A percentile compares a stretch with the other conserved stretches of the same genome.
These are phyloP conservation scores for Letharia columbiana DNA, from an alignment of 495 filamentous ascomycete genomes.

Conservation along the genomic window DNA sequence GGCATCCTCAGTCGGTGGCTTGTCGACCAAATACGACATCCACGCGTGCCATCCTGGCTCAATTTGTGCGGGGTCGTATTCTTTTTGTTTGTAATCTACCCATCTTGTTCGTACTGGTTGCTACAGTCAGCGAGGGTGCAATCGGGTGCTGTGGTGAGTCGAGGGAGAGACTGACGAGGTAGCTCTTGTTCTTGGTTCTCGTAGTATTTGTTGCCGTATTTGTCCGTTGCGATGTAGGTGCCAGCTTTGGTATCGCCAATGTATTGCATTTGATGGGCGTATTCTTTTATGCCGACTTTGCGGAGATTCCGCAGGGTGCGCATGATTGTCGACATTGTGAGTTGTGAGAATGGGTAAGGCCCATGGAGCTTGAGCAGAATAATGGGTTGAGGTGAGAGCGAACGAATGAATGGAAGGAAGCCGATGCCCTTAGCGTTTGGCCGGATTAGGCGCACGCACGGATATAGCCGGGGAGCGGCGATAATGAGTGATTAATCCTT, in stretches of 20 bases:
- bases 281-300: conserved; percentile 83
- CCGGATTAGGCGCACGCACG: not conserved
- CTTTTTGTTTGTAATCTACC: conserved; percentile 88
- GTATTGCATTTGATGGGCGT: conserved; percentile 72
- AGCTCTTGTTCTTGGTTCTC: conserved; percentile 90
- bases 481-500: not conserved
- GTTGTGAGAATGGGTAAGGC: conserved; percentile 15
- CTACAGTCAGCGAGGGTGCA: conserved; percentile 24
- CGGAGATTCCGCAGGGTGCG: conserved; percentile 81
- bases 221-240: conserved; percentile 73
- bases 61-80: conserved; percentile 78
- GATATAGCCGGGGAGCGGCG: not conserved
- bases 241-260: conserved; percentile 95
- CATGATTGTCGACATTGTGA: conserved; percentile 80
- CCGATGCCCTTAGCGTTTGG: not conserved
- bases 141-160: not conserved
- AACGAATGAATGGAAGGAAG: not conserved
- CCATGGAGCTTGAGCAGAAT: not conserved
- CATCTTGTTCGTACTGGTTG: conserved; percentile 83
- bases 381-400: not conserved
- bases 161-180: conserved; percentile 55
- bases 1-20: conserved; percentile 70
- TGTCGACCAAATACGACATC: conserved; percentile 89
- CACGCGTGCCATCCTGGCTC: conserved; percentile 98
- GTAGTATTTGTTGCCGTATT: conserved; percentile 94